phyloP scores from a whole-genome alignment of 2,329 filamentous ascomycete species.

The Madurella mycetomatis region DNA sequence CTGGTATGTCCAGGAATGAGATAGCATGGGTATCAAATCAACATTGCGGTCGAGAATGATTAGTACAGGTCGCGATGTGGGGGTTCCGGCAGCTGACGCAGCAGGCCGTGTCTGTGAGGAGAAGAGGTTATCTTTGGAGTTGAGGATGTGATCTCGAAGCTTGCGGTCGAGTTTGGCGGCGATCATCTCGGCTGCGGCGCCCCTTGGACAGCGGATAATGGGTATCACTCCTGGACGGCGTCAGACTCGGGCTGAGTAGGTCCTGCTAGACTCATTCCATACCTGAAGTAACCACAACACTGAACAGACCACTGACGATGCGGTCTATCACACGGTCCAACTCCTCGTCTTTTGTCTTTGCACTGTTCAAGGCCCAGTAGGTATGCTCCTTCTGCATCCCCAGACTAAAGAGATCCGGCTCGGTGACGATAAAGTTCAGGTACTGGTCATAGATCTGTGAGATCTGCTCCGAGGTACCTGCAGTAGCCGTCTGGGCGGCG shows the following conservation, averaged over 20 bases:
- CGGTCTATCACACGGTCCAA: constrained; percentile 82
- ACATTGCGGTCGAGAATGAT: constrained; percentile 94
- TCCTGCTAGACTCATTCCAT: constrained; percentile 27
- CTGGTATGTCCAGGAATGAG: constrained; percentile 80
- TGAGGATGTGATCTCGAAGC: constrained; percentile 90
- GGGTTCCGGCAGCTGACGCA: constrained; percentile 53
- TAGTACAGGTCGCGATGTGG: constrained; percentile 77
- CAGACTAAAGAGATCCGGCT: constrained; percentile 91
- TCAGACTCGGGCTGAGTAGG: background rate
- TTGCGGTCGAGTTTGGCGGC: constrained; percentile 92
- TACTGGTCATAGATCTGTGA: constrained; percentile 95
- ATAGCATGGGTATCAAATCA: constrained; percentile 96
- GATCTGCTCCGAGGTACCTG: constrained; percentile 83
- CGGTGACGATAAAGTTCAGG: constrained; percentile 92
- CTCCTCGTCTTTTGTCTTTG: constrained; percentile 82
- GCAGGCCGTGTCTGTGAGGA: constrained; percentile 55
- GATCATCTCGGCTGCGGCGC: constrained; percentile 89
- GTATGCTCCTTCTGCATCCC: constrained; percentile 86
- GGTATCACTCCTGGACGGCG: constrained; percentile 69
- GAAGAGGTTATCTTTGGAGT: constrained; percentile 97
- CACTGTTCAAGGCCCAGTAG: constrained; percentile 96
- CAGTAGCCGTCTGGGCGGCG: constrained; percentile 76
- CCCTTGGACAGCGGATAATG: constrained; percentile 78
- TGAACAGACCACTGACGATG: constrained; percentile 95
- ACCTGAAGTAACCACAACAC: constrained; percentile 98